Evolutionary conservation across 176 grass and related monocot genomes (phyloP).

Genomic region (Aegilops sharonensis): DNA sequence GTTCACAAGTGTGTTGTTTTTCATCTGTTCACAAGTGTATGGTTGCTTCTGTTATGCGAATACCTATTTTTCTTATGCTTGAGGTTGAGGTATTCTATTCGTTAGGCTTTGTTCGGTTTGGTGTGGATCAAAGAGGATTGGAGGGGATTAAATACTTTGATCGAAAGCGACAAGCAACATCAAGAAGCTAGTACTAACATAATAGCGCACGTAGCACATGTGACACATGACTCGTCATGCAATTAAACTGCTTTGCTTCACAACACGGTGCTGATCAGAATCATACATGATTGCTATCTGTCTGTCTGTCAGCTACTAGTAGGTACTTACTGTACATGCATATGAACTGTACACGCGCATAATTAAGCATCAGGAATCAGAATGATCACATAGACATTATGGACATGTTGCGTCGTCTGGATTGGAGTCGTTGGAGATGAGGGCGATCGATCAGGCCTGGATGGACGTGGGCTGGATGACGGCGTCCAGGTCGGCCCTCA

Average conservation of each 20-base stretch:
- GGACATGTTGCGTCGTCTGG: neutral
- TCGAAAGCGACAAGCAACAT: neutral
- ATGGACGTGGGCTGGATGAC: constrained; percentile 56
- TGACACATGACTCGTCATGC: constrained; percentile 27
- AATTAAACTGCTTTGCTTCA: neutral
- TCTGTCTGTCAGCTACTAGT: constrained; percentile 14
- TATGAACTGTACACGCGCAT: constrained; percentile 6
- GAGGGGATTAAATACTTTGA: neutral
- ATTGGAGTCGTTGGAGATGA: neutral
- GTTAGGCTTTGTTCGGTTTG: too few species aligned
- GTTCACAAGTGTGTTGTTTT: neutral
- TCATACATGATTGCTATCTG: neutral
- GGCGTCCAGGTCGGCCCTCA: constrained; percentile 61
- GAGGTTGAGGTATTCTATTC: neutral
- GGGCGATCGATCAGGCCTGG: constrained; percentile 39
- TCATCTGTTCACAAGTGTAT: neutral
- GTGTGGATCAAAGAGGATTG: too few species aligned
- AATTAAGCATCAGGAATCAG: constrained; percentile 21
- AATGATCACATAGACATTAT: constrained; percentile 16
- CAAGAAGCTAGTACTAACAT: neutral
- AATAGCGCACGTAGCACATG: too few species aligned
- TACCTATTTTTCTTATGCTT: neutral
- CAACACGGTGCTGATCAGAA: constrained; percentile 23
- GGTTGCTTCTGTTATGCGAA: neutral
- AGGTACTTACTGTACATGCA: neutral